phyloP scores from a whole-genome alignment of 495 filamentous ascomycete genomes.

The Aspergillus nanangensis region DNA sequence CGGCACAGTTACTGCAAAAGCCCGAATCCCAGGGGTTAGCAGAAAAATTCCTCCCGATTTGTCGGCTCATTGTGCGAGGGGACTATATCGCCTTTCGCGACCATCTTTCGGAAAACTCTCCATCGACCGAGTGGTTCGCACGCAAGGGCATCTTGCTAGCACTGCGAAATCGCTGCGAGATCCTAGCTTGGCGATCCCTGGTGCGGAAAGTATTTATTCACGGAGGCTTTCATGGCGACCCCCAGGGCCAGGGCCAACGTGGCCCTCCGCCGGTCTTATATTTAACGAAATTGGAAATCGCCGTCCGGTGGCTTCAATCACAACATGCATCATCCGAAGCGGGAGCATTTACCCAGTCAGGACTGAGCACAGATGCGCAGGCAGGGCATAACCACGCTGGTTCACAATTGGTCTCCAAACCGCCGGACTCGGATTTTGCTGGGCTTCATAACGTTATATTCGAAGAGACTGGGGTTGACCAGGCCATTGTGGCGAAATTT shows the following conservation, averaged over 20 bases:
- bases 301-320: slow-evolving; percentile 36
- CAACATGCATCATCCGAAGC: slow-evolving; percentile 17
- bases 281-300: slow-evolving; percentile 34
- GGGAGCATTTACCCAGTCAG: not conserved
- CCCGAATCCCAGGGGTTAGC: slow-evolving; percentile 70
- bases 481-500: slow-evolving; percentile 22
- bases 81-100: slow-evolving; percentile 73
- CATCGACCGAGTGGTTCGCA: slow-evolving; percentile 63
- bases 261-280: slow-evolving; percentile 42
- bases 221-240: slow-evolving; percentile 48
- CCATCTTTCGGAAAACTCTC: slow-evolving; percentile 51
- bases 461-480: slow-evolving; percentile 8
- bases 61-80: slow-evolving; percentile 67
- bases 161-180: slow-evolving; percentile 67
- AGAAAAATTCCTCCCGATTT: slow-evolving; percentile 69
- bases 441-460: slow-evolving; percentile 11
- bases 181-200: slow-evolving; percentile 81
- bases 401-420: slow-evolving; percentile 28
- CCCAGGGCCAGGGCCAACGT: slow-evolving; percentile 29
- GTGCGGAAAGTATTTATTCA: slow-evolving; percentile 72
- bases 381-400: slow-evolving; percentile 17
- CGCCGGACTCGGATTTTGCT: slow-evolving; percentile 30
- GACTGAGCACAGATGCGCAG: slow-evolving; percentile 10
- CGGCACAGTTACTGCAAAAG: slow-evolving; percentile 54
- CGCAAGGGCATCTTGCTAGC: slow-evolving; percentile 70